Evolutionary conservation across 2,329 filamentous ascomycete genomes (phyloP).

Genomic region (Dactylellina haptotyla): DNA sequence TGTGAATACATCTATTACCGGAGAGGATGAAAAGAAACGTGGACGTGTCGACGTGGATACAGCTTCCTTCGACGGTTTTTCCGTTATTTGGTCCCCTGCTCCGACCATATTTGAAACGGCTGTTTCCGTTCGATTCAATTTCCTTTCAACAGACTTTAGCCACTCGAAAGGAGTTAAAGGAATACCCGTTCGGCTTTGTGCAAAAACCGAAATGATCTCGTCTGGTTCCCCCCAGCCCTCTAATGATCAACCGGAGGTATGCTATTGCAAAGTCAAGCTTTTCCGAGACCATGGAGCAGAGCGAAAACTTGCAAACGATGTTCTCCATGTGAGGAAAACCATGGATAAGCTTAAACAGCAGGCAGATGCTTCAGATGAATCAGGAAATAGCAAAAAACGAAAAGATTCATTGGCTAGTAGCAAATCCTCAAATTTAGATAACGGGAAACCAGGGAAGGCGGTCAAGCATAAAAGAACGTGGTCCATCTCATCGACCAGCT

Average conservation of each 20-base stretch:
- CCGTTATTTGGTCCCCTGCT: slow-evolving; percentile 84
- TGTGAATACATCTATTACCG: slow-evolving; percentile 71
- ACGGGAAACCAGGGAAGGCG: slow-evolving; percentile 78
- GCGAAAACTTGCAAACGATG: slow-evolving; percentile 91
- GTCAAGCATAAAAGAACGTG: slow-evolving; percentile 92
- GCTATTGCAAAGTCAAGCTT: slow-evolving; percentile 95
- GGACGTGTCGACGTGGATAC: slow-evolving; percentile 76
- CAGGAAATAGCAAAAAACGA: slow-evolving; percentile 71
- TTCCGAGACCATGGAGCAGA: slow-evolving; percentile 97
- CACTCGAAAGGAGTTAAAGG: slow-evolving; percentile 99
- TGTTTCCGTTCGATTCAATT: slow-evolving; percentile 95
- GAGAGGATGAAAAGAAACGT: slow-evolving; percentile 73
- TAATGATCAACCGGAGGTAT: slow-evolving; percentile 74
- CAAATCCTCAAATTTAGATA: slow-evolving; percentile 60
- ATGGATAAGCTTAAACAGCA: slow-evolving; percentile 97
- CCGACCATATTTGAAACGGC: slow-evolving; percentile 79
- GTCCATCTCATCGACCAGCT: slow-evolving; percentile 87
- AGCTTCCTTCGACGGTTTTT: slow-evolving; percentile 92
- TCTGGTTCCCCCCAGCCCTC: slow-evolving; percentile 66
- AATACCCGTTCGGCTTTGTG: slow-evolving; percentile 90
- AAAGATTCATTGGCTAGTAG: slow-evolving; percentile 63
- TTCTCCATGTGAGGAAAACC: slow-evolving; percentile 93
- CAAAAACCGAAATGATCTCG: slow-evolving; percentile 80
- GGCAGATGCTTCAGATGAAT: slow-evolving; percentile 75
- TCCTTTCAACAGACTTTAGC: slow-evolving; percentile 97